Conservation (phyloP, 2,329 filamentous ascomycete genomes). For the Exophiala aquamarina region DNA sequence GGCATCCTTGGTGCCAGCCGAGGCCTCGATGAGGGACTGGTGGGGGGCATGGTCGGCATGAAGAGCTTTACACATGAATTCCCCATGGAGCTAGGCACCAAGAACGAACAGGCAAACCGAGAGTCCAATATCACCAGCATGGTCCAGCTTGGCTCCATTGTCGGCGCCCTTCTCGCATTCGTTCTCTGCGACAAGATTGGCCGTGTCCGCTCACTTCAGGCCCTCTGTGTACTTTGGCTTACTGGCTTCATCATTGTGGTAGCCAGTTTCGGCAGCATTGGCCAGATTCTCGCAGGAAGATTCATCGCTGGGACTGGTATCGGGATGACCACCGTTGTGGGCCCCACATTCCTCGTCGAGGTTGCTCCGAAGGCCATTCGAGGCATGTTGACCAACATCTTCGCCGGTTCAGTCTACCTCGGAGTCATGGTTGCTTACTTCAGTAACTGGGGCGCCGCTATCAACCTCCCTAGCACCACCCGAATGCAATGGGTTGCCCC, state of each 20-base stretch:
- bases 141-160: constrained; percentile 77
- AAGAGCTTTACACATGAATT: constrained; percentile 63
- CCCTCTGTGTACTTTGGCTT: constrained; percentile 45
- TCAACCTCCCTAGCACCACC: no score
- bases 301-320: constrained; percentile 45
- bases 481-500: no score
- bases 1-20: constrained; percentile 74
- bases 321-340: constrained; percentile 42
- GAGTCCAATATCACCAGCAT: constrained; percentile 77
- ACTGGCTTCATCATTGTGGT: constrained; percentile 46
- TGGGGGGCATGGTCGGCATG: constrained; percentile 69
- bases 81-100: constrained; percentile 54
- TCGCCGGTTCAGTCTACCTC: constrained; percentile 70
- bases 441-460: neutral
- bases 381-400: constrained; percentile 70
- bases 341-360: constrained; percentile 70
- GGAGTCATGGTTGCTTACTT: constrained; percentile 78
- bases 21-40: constrained; percentile 79
- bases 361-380: constrained; percentile 67
- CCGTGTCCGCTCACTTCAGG: constrained; percentile 39
- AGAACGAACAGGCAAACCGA: constrained; percentile 62
- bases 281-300: constrained; percentile 43
- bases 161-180: constrained; percentile 63
- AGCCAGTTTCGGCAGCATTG: constrained; percentile 37
- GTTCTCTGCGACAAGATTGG: constrained; percentile 50